Base-by-base conservation (phyloP, 2,329 filamentous ascomycete genomes). In the Capronia coronata region DNA sequence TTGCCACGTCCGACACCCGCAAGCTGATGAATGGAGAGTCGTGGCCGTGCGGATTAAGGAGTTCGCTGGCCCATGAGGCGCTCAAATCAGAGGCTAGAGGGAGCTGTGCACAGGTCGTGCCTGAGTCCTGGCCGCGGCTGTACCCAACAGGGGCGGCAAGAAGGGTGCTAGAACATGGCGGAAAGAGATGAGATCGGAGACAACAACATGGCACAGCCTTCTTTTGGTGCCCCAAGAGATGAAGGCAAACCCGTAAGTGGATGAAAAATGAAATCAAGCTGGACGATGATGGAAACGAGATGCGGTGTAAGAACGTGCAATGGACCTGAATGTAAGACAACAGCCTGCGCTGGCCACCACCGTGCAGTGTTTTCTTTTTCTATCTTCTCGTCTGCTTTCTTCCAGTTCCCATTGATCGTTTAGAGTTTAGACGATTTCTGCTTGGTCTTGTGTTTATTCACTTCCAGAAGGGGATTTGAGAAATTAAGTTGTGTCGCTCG, bases 21-120 rank as follows among this genome's bases (percentile, higher is more conserved):
- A 37, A 37, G 22, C 22, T 39, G 14, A 39, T 19, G 29, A 50
- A 43, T 42, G 48, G 45, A 32, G 39, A 19, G 29, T 18, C 18
- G 25, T 14, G 32, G 16, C 19, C 18, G 27, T 43, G 27, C 38
- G 48, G 40, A 51, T 52, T 48, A 49, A 55, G 46, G 53, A 52
- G 49, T 23, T 27, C 22, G 23, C 18, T 23, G 16, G 43, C 16
- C 18, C 11, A n/a, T 16, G 23, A 11, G 18, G 19, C 29, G 18
- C 34, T 29, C 53, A 39, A 55, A 52, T 55, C 27, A 46, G 46
- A 13, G 14, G 34, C 40, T 14, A 5, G 9, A 22, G 34, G 13
- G 22, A 9, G 25, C 38, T 35, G n/a, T 7, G n/a, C 18, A 3
- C 10, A 38, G 34, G 37, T 22, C 32, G 40, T 43, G 9, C 27